Percentiles rank a stretch among this genome's conserved stretches.
Conservation (phyloP, 2,329 filamentous ascomycete species). For the Mycocentrospora acerina region DNA sequence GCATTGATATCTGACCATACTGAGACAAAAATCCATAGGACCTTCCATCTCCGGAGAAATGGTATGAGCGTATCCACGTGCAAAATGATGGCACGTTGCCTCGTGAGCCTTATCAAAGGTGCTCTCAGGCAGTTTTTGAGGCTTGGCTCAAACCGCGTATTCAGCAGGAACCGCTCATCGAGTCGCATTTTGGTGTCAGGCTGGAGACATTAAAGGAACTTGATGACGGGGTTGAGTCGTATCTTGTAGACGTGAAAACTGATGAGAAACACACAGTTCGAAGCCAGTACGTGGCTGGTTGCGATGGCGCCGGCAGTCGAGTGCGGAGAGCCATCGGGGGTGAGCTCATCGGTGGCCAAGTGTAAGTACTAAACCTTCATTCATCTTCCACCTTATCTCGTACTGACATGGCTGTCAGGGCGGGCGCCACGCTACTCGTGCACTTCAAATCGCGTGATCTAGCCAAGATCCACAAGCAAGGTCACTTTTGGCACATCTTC, state of each 20-base stretch:
- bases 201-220: constrained; percentile 17
- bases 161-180: constrained; percentile 5
- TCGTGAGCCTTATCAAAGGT: constrained; percentile 3
- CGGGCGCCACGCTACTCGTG: constrained; percentile 24
- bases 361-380: constrained; percentile 17
- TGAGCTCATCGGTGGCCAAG: constrained; percentile 22
- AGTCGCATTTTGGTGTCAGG: constrained; percentile 32
- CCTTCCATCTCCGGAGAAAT: constrained; percentile 9
- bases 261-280: constrained; percentile 18
- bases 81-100: constrained; percentile 39
- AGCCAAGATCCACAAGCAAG: constrained; percentile 18
- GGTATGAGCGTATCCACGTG: constrained; percentile 17
- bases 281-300: constrained; percentile 26
- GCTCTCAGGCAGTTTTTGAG: constrained; percentile 5
- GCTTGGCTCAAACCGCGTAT: neutral
- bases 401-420: constrained; percentile 4
- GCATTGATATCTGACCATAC: no score
- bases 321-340: constrained; percentile 24
- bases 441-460: constrained; percentile 38
- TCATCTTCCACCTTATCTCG: neutral
- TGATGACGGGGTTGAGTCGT: constrained; percentile 11
- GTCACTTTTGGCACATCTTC: constrained; percentile 40
- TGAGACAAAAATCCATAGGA: neutral
- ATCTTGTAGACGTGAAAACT: constrained; percentile 13
- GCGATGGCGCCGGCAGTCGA: constrained; percentile 30